Evolutionary conservation across 2,329 filamentous ascomycete genomes (phyloP), one percentile per base, ranked within the genome.

Genomic region (Verticillium isaacii): DNA sequence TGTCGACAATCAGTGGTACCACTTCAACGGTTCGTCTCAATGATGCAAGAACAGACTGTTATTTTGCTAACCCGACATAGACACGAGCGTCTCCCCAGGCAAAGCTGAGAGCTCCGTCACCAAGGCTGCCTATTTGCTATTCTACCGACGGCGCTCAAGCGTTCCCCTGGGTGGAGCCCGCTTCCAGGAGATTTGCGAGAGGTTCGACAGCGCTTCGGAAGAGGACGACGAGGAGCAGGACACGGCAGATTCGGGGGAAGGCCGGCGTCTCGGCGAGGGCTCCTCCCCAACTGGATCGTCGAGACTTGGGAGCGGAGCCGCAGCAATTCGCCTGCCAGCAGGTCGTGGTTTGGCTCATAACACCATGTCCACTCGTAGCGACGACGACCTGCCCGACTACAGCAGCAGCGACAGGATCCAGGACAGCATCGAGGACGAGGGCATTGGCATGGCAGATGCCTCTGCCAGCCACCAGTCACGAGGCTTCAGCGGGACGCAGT

Each of bases 201-300:
- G 83, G 61, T 90, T 85, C 70, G 81, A 83, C 65, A 82, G 83
- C 63, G 77, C 74, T 32, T 73, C 76, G 58, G 78, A 78, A 65
- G 80, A 69, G 11, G 66, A 68, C 59, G 80, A 83, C 56, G 72
- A 74, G 60, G 80, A 81, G 62, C 80, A 74, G 59, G 84, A 85
- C 58, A 68, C 71, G 56, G 71, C 69, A 9, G 77, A 78, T 52
- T 75, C 79, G 89, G 91, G 92, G 89, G 91, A 96, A 89, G 92
- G 85, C 78, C 87, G 81, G 87, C 89, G 90, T 85, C 90, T 92
- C 89, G 91, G 83, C 89, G 89, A 78, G 78, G 82, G 83, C 87
- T 92, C 86, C 86, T 94, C 89, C 88, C 89, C 81, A 83, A 88
- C 80, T 94, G 92, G 91, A 85, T 94, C 88, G 89, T 91, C 91